Evolutionary conservation across 495 filamentous ascomycete species (phyloP).

Genomic region (Neurospora sp.): DNA sequence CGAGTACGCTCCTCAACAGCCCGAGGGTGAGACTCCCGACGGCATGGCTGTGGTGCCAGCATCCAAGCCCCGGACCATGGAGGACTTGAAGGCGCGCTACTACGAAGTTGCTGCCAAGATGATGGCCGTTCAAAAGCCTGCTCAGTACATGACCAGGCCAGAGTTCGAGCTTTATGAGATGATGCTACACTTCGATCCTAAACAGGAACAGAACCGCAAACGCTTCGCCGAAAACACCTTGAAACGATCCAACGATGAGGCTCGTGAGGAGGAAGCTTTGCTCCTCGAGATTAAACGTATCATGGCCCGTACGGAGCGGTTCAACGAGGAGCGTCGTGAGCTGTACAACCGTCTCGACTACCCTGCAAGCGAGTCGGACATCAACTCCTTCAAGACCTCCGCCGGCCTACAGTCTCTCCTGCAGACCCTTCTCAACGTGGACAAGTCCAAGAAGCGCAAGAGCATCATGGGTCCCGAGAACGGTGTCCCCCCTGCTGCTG

Average conservation of each 20-base stretch:
- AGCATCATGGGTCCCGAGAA: slow-evolving; percentile 48
- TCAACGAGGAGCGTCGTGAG: slow-evolving; percentile 80
- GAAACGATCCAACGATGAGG: slow-evolving; percentile 71
- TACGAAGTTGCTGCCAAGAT: slow-evolving; percentile 77
- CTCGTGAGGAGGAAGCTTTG: slow-evolving; percentile 81
- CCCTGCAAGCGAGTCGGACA: slow-evolving; percentile 55
- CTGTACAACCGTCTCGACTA: slow-evolving; percentile 82
- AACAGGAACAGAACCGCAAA: slow-evolving; percentile 68
- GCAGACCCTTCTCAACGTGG: slow-evolving; percentile 63
- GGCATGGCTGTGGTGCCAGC: slow-evolving; percentile 39
- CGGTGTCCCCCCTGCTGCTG: slow-evolving; percentile 25
- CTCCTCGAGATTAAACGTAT: slow-evolving; percentile 87
- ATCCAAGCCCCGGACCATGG: slow-evolving; percentile 53
- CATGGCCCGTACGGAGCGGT: slow-evolving; percentile 64
- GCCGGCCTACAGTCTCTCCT: slow-evolving; percentile 69
- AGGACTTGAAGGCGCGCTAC: slow-evolving; percentile 86
- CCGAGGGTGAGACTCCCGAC: slow-evolving; percentile 18
- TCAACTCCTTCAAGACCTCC: slow-evolving; percentile 67
- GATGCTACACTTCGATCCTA: slow-evolving; percentile 75
- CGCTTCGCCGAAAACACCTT: slow-evolving; percentile 71
- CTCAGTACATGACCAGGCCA: slow-evolving; percentile 71
- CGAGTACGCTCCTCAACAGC: slow-evolving; percentile 51
- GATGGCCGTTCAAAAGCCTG: slow-evolving; percentile 73
- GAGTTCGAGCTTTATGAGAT: slow-evolving; percentile 75
- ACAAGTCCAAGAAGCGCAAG: slow-evolving; percentile 77